Evolutionary conservation across 371 early-diverging fungal species (phyloP).

Genomic region (Gilbertella persicaria): DNA sequence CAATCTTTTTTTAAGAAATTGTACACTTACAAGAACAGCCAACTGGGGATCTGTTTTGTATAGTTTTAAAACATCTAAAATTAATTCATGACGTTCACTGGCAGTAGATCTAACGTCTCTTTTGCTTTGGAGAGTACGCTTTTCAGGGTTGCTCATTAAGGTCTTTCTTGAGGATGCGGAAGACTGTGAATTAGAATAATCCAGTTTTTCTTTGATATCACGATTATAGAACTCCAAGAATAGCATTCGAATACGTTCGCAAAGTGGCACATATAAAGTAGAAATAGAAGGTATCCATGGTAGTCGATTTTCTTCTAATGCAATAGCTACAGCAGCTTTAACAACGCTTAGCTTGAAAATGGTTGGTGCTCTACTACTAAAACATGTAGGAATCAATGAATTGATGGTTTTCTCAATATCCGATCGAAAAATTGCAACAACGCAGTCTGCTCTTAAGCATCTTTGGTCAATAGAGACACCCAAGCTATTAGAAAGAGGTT

Average conservation of each 20-base stretch:
- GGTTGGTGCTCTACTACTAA: constrained; percentile 55
- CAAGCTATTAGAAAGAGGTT: constrained; percentile 43
- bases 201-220: constrained; percentile 26
- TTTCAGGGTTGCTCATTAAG: constrained; percentile 9
- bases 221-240: constrained; percentile 54
- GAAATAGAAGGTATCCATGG: constrained; percentile 70
- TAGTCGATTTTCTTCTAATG: constrained; percentile 59
- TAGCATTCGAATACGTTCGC: constrained; percentile 58
- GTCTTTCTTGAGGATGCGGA: constrained; percentile 11
- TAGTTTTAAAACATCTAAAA: constrained; percentile 65
- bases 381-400: constrained; percentile 58
- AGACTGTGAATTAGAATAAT: constrained; percentile 1
- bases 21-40: constrained; percentile 57
- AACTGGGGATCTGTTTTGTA: constrained; percentile 68
- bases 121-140: constrained; percentile 17
- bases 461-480: constrained; percentile 45
- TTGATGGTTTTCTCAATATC: constrained; percentile 63
- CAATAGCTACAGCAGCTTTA: constrained; percentile 66
- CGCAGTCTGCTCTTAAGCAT: constrained; percentile 64
- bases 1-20: neutral
- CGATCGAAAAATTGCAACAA: constrained; percentile 68
- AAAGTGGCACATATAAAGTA: constrained; percentile 58
- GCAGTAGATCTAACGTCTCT: constrained; percentile 30
- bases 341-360: constrained; percentile 69
- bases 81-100: constrained; percentile 63